Evolutionary conservation across 2,329 filamentous ascomycete genomes (phyloP), one percentile per base, ranked within the genome.

Genomic region (Pseudogymnoascus sp.): DNA sequence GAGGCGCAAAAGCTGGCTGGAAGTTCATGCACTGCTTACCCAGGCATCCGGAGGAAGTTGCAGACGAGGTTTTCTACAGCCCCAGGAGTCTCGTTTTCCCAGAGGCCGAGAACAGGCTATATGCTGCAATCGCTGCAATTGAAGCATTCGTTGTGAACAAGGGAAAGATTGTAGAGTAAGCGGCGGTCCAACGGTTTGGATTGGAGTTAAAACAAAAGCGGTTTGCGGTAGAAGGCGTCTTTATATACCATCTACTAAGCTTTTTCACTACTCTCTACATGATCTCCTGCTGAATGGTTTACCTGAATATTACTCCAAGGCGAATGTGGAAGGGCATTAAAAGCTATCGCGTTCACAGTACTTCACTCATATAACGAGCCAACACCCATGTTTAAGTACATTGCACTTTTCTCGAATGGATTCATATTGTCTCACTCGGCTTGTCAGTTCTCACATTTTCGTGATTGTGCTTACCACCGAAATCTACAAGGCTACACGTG

Each of bases 21-120:
- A 92, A 91, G 76, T 99, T 99, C 74, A 97, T 99, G 94, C 94
- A 99, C 79, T 99, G 94, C 74, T 77, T 99, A 63, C 94, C 94
- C 12, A 84, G 94, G 65, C 92, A 99, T 73, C 84, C 84, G 0
- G 93, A 99, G 75, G 94, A 99, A 78, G 94, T 99, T 35, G 86
- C 84, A 63, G 93, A 99, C 71, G 92, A 94, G 71, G 92, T 99
- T 1, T 97, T 99, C 73, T 97, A 97, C 75, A 87, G 90, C 58
- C 81, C 84, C 0, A 83, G 88, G 70, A 96, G 90, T 39, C 79
- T 99, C 27, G 94, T 97, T 3, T 99, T 97, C 78, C 86, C 85
- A 1, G 94, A 99, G 76, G 94, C 91, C 0, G 92, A 97, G 78
- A 99, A 99, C 73, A 86, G 94, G 67, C 75, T 99, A 36, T 99